Evolutionary conservation across 768 basidiomycete genomes (phyloP).

Genomic region (Psilocybe tampanensis): DNA sequence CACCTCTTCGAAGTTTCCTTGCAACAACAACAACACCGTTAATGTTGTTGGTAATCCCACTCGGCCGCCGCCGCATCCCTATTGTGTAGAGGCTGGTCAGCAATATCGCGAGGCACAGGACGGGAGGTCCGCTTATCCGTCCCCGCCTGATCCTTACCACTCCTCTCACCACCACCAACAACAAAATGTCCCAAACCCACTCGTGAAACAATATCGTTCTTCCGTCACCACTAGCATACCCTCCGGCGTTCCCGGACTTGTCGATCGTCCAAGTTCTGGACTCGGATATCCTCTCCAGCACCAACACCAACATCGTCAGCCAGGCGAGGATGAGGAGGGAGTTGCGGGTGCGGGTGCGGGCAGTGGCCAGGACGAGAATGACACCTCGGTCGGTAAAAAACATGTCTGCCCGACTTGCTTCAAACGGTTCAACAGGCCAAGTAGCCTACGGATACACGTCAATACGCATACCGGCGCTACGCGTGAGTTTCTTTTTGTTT

Average conservation of each 20-base stretch:
- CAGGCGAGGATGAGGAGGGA: slow-evolving; percentile 23
- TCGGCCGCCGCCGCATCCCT: not conserved
- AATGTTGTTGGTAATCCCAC: not conserved
- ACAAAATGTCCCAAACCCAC: no score
- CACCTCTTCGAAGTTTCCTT: slow-evolving; percentile 34
- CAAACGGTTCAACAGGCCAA: slow-evolving; percentile 71
- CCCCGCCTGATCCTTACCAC: no score
- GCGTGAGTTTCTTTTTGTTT: slow-evolving; percentile 45
- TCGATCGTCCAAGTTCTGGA: not conserved
- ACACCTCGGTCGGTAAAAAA: slow-evolving; percentile 37
- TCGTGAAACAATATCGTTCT: no score
- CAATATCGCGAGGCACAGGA: no score
- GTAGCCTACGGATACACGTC: slow-evolving; percentile 64
- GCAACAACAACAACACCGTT: slow-evolving; percentile 25
- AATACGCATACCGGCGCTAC: slow-evolving; percentile 73
- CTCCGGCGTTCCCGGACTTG: not conserved
- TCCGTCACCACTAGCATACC: no score
- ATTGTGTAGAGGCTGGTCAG: not conserved
- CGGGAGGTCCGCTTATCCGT: no score
- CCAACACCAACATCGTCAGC: not conserved
- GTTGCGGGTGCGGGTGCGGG: slow-evolving; percentile 8
- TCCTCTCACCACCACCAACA: no score
- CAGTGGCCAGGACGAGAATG: slow-evolving; percentile 7
- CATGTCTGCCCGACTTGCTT: slow-evolving; percentile 56
- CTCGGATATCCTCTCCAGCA: not conserved